Conservation (phyloP, 352 stramenopile genomes). For the Pythium graminicola region DNA sequence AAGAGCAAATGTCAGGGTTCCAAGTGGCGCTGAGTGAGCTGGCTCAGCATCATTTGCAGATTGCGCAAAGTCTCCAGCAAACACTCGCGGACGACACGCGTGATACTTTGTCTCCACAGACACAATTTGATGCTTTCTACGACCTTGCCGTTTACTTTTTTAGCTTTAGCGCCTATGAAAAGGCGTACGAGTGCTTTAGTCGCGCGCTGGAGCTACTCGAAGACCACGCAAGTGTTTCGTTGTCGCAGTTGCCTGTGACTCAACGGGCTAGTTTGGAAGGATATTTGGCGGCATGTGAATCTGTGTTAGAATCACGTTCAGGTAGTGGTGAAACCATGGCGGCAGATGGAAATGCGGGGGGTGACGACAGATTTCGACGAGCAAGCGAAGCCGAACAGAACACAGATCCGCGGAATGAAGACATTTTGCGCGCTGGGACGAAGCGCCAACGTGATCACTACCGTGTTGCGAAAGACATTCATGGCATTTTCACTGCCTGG, state of each 20-base stretch:
- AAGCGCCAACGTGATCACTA: slow-evolving; percentile 43
- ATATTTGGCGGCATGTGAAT: slow-evolving; percentile 64
- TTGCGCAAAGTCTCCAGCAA: slow-evolving; percentile 55
- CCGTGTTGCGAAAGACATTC: slow-evolving; percentile 40
- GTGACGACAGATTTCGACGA: neutral
- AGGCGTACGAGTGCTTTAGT: slow-evolving; percentile 70
- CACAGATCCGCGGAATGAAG: neutral
- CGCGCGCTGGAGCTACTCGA: slow-evolving; percentile 51
- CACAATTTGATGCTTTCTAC: slow-evolving; percentile 55
- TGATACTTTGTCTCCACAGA: slow-evolving; percentile 31
- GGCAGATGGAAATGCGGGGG: slow-evolving; percentile 2
- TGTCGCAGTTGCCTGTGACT: neutral
- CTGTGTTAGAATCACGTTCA: slow-evolving; percentile 47
- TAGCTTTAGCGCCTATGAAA: slow-evolving; percentile 66
- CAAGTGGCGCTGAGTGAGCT: slow-evolving; percentile 65
- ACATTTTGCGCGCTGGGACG: slow-evolving; percentile 2
- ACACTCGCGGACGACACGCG: slow-evolving; percentile 36
- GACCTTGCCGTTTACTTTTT: slow-evolving; percentile 74
- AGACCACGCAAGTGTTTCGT: slow-evolving; percentile 4
- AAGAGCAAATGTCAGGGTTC: slow-evolving; percentile 57
- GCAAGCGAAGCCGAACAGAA: neutral
- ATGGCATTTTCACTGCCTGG: slow-evolving; percentile 38
- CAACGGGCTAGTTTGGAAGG: slow-evolving; percentile 43
- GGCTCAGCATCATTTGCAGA: slow-evolving; percentile 44
- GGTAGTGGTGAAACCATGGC: neutral